phyloP scores from a whole-genome alignment of 805 yeast species.

The Clavispora asparagi region DNA sequence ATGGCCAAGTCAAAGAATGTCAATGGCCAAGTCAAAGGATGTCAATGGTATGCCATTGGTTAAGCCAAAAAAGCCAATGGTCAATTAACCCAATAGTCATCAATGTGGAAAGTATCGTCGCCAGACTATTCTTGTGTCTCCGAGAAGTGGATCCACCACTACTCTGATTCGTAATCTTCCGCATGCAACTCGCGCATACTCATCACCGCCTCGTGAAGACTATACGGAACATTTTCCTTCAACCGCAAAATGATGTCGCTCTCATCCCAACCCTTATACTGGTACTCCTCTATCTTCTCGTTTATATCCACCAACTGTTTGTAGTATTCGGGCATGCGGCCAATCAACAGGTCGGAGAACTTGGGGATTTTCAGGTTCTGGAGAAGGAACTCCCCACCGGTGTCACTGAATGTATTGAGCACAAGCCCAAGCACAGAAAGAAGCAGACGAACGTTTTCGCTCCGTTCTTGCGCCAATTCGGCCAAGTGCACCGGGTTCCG shows the following conservation, averaged over 20 bases:
- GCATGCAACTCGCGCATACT: slow-evolving; percentile 18
- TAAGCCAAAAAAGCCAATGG: too few species aligned
- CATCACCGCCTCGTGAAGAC: slow-evolving; percentile 21
- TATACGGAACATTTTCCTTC: slow-evolving; percentile 7
- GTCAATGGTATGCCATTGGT: too few species aligned
- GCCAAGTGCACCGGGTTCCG: slow-evolving; percentile 29
- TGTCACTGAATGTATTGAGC: slow-evolving; percentile 23
- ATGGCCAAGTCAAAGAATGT: too few species aligned
- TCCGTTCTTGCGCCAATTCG: slow-evolving; percentile 24
- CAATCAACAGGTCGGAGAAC: slow-evolving; percentile 20
- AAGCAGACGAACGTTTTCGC: slow-evolving; percentile 15
- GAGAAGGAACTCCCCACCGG: slow-evolving; percentile 28
- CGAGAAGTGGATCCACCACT: background rate
- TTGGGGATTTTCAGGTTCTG: slow-evolving; percentile 38
- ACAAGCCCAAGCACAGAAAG: slow-evolving; percentile 26
- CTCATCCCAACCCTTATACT: slow-evolving; percentile 33
- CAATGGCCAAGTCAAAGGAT: too few species aligned
- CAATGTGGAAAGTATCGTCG: too few species aligned
- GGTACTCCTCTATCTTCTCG: slow-evolving; percentile 25
- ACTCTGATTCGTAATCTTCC: slow-evolving; percentile 20
- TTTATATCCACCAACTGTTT: slow-evolving; percentile 16
- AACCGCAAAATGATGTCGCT: slow-evolving; percentile 36
- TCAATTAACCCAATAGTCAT: too few species aligned
- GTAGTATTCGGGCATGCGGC: slow-evolving; percentile 17
- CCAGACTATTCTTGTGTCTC: too few species aligned